Evolutionary conservation across 2,329 filamentous ascomycete species (phyloP), one percentile per base, ranked within the genome.

Genomic region (Calonectria ilicicola): DNA sequence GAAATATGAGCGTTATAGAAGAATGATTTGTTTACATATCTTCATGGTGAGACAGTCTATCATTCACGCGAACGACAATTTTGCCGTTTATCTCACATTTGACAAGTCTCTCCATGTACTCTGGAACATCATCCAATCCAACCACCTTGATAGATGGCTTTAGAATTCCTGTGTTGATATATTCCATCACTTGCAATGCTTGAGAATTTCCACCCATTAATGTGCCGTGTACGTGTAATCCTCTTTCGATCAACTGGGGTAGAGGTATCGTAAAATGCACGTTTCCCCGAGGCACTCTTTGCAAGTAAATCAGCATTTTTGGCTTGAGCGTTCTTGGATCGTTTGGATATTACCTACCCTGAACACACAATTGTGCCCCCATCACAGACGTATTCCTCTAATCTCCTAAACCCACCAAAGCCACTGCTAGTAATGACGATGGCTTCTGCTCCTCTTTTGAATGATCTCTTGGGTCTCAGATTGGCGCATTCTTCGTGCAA

Each of bases 351-450:
- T 5, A 49, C 65, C 40, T 67, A 60, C 65, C 65, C 65, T 2
- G 56, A 42, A 15, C 65, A 67, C 4, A 60, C 65, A 23, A 67
- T 58, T 4, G n/a, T 60, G 1, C 51, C 65, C 2, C 65, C 65
- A 26, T 67, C 65, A 35, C 65, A 67, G 15, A 67, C 51, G 17
- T 32, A 60, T 14, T 67, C 65, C 5, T 58, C 27, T 5, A 60
- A 27, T n/a, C 29, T 21, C 10, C 26, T 35, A 14, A 67, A 67
- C 6, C 40, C 65, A 3, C 19, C n/a, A 2, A 46, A 12, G 2
- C 15, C 21, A 12, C 65, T 67, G 3, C 38, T 47, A 17, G 38
- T 10, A 53, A 67, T 14, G 3, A 67, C 14, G 14, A 38, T 51
- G 2, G 40, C 42, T 12, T 67, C 65, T n/a, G 51, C 27, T 3